Evolutionary conservation across 2,329 filamentous ascomycete species (phyloP).

Genomic region (Capronia coronata): DNA sequence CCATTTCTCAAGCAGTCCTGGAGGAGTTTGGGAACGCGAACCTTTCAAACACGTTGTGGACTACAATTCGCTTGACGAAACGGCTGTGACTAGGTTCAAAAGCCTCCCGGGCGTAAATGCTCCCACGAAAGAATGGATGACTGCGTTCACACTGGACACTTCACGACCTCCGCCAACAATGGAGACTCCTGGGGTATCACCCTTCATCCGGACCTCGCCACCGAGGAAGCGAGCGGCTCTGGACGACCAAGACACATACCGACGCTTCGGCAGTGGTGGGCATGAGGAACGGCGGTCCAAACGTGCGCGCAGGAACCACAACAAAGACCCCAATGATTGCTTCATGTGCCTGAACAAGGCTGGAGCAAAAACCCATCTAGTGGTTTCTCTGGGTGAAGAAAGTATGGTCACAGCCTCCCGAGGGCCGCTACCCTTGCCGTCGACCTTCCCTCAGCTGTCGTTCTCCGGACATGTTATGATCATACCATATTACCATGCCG

Average conservation of each 20-base stretch:
- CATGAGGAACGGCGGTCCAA: slow-evolving; percentile 43
- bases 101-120: slow-evolving; percentile 78
- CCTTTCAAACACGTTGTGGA: slow-evolving; percentile 57
- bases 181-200: slow-evolving; percentile 66
- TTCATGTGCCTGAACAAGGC: slow-evolving; percentile 95
- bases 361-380: slow-evolving; percentile 75
- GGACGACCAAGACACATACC: slow-evolving; percentile 33
- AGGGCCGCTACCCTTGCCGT: slow-evolving; percentile 68
- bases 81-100: slow-evolving; percentile 76
- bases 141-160: slow-evolving; percentile 61
- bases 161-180: slow-evolving; percentile 53
- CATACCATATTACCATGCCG: slow-evolving; percentile 73
- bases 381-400: slow-evolving; percentile 81
- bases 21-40: slow-evolving; percentile 81
- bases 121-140: slow-evolving; percentile 58
- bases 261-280: slow-evolving; percentile 32
- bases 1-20: slow-evolving; percentile 67
- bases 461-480: slow-evolving; percentile 87
- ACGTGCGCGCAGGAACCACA: slow-evolving; percentile 35
- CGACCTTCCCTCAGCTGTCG: slow-evolving; percentile 64
- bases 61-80: slow-evolving; percentile 47
- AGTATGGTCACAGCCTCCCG: slow-evolving; percentile 87
- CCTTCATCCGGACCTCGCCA: slow-evolving; percentile 47
- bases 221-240: slow-evolving; percentile 50
- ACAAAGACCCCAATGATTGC: slow-evolving; percentile 65